Conservation (phyloP, 2,329 filamentous ascomycete species). For the Xylaria arbuscula region DNA sequence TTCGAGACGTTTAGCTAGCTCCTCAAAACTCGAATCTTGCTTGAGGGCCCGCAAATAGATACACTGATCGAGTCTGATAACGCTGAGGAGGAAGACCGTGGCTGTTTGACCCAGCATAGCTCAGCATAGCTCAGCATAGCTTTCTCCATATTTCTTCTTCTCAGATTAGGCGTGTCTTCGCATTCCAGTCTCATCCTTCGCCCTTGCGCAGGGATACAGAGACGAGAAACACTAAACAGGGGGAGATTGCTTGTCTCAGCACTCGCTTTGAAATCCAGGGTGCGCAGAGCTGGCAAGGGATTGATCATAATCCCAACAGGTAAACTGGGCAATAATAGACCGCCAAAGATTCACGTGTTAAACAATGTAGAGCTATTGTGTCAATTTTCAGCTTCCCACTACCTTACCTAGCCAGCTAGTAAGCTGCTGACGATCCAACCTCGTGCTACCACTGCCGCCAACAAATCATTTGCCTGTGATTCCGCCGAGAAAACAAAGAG, state of each 20-base stretch:
- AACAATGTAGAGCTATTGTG: slow-evolving; percentile 24
- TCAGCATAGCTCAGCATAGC: slow-evolving; percentile 15
- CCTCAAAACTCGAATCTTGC: slow-evolving; percentile 23
- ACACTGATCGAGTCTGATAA: slow-evolving; percentile 17
- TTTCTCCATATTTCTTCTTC: slow-evolving; percentile 45
- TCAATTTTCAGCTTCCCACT: slow-evolving; percentile 38
- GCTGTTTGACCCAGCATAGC: slow-evolving; percentile 46
- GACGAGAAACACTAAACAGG: slow-evolving; percentile 41
- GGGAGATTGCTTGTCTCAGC: slow-evolving; percentile 45
- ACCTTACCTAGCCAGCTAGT: slow-evolving; percentile 12
- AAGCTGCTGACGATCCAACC: slow-evolving; percentile 42
- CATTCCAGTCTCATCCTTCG: slow-evolving; percentile 44
- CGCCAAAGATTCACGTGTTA: slow-evolving; percentile 26
- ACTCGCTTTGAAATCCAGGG: slow-evolving; percentile 40
- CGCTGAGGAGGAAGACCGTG: slow-evolving; percentile 21
- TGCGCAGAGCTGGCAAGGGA: slow-evolving; percentile 30
- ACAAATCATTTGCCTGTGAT: slow-evolving; percentile 43
- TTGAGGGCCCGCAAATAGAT: slow-evolving; percentile 31
- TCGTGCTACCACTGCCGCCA: slow-evolving; percentile 36
- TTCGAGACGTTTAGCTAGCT: slow-evolving; percentile 29
- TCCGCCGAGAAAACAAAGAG: slow-evolving; percentile 35
- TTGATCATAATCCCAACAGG: slow-evolving; percentile 18
- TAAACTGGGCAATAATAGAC: slow-evolving; percentile 22
- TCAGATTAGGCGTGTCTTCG: slow-evolving; percentile 37
- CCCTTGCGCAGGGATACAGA: slow-evolving; percentile 41